Evolutionary conservation across 331 rosid genomes (phyloP), one percentile per base, ranked within the genome.

Genomic region (Dryas integrifolia): DNA sequence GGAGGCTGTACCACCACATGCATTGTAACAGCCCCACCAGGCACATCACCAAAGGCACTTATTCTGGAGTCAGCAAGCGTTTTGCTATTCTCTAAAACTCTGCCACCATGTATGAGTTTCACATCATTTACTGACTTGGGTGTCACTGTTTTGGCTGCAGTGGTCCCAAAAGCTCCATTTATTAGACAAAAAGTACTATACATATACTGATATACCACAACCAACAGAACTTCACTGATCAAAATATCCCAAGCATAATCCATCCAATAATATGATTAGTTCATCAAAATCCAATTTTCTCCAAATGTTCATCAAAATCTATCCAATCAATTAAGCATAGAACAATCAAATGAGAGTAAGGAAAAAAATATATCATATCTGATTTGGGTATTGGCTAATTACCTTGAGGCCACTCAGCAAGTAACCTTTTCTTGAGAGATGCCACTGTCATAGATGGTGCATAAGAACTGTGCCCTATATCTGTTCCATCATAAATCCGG

Each of bases 371-470:
- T 45, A 50, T 46, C 24, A 21, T 21, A 21, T 21, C 24, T 69
- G 61, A 9, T 73, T 15, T 26, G 30, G 67, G 72, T 44, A 67
- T 30, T 7, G 70, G 70, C 82, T 66, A 82, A 87, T 69, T 72
- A 72, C 93, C 93, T 83, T 83, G 84, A 74, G 96, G 96, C 96
- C 93, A 90, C 82, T 84, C 88, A 63, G 84, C 76, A 59, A 88
- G 72, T 24, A 88, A 81, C 87, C 67, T 88, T 78, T 88, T 86
- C 88, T 90, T 90, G 65, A 90, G 86, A 64, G 82, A 60, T 73
- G 79, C 82, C 21, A 83, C 79, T 39, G 90, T 80, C 13, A 84
- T 79, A 24, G 90, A 85, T n/a, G 85, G 57, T 18, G 85, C 62
- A 75, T 88, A 88, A 65, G 78, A 62, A 30, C 64, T 62, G 46